Conservation (phyloP, 2,329 filamentous ascomycete species). For the Xylariaceae sp. region DNA sequence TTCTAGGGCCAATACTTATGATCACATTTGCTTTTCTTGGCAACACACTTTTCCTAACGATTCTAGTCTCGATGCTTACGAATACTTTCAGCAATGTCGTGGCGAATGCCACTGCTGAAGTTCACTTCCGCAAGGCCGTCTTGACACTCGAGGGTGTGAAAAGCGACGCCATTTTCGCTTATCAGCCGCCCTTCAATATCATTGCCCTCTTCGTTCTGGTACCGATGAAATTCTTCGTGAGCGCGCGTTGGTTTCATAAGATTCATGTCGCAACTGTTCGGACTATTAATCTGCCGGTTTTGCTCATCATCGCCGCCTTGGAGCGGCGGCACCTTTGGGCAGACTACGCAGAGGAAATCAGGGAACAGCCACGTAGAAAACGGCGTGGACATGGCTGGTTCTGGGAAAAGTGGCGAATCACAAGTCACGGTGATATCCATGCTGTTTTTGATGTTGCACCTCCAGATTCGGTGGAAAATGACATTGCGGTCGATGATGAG, state of each 20-base stretch:
- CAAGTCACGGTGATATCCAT: constrained; percentile 67
- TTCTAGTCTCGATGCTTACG: constrained; percentile 80
- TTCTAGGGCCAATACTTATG: constrained; percentile 78
- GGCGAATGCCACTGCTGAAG: constrained; percentile 73
- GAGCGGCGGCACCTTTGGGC: constrained; percentile 68
- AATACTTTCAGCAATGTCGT: constrained; percentile 80
- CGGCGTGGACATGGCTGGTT: constrained; percentile 43
- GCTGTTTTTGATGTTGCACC: constrained; percentile 70
- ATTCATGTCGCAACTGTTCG: constrained; percentile 77
- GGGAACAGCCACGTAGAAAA: constrained; percentile 21
- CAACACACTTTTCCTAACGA: constrained; percentile 84
- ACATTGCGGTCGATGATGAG: constrained; percentile 57
- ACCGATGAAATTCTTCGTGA: constrained; percentile 72
- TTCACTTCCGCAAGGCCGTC: constrained; percentile 76
- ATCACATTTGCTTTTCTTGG: constrained; percentile 80
- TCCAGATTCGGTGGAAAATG: constrained; percentile 55
- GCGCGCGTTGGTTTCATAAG: constrained; percentile 86
- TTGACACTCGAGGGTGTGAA: constrained; percentile 84
- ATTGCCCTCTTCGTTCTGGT: constrained; percentile 69
- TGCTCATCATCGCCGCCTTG: constrained; percentile 65
- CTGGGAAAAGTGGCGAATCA: constrained; percentile 66
- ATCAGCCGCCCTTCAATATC: constrained; percentile 80
- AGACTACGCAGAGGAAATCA: constrained; percentile 25
- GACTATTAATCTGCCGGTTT: constrained; percentile 68
- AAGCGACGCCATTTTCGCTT: constrained; percentile 76